Base-by-base conservation (phyloP, 164 flowering plant species). In the Nelumbo lutea region DNA sequence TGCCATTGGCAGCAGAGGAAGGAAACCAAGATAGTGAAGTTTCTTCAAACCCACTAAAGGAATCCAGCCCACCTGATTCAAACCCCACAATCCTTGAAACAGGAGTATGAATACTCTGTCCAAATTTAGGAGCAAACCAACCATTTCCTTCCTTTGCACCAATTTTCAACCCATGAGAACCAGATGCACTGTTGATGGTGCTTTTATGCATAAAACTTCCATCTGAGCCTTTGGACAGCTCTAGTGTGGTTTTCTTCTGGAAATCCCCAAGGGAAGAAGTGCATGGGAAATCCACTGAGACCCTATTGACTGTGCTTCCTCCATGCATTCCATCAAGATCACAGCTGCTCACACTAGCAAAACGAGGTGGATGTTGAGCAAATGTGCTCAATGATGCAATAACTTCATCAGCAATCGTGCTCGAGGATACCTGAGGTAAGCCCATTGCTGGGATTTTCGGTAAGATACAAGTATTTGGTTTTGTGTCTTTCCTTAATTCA, bases 41-140 rank as follows among this genome's bases (percentile, higher is more conserved):
- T 42, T 70, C 70, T 10, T 72, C 74, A 14, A 73, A 45, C 50
- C 68, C 82, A 68, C 68, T 70, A 59, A 14, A 71, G 52, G 78
- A 74, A 79, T 70, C 60, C 4, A 68, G 67, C 39, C 73, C 74
- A 38, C 72, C 74, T 10, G 82, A 80, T 46, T 80, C 84, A 79
- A 91, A 89, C 40, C 96, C 96, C 62, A 91, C 88, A 68, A 91
- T 75, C 80, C 97, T 85, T 64, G 91, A 75, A 61, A 75, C 73
- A 64, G 97, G 92, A 68, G 46, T 68, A 46, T 78, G 86, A 65
- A 76, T 65, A 67, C 75, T 80, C 60, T 77, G 66, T 67, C 77
- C 80, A 68, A 43, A 53, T 67, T 69, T 83, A 50, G 79, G 70
- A 72, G 77, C 50, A 59, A 72, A 66, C 75, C 73, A 76, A 58